Base-by-base conservation (phyloP, 148 eudicot species). In the Selenicereus undatus region DNA sequence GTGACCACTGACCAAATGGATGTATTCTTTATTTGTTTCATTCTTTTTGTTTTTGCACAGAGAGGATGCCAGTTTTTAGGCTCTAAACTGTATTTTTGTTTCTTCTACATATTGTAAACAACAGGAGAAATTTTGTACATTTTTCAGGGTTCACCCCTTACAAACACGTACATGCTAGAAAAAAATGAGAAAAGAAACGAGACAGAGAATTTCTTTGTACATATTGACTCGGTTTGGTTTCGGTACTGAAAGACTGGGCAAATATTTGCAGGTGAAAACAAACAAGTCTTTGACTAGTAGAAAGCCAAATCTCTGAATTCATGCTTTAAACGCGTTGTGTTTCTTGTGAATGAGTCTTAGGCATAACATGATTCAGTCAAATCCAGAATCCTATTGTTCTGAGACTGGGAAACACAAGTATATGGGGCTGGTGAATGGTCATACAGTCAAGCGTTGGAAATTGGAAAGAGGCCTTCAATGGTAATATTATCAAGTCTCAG, bases 81-180 rank as follows among this genome's bases (percentile, higher is more conserved):
- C 71, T 24, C 27, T 13, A 8, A 11, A 11, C 71, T 66, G 71
- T 66, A 66, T 66, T 26, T 66, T 32, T 3, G 43, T 7, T 39
- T 39, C 10, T 66, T 66, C 35, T 66, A 66, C 68, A n/a, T n/a
- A 62, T n/a, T 62, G 68, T 62, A 62, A 48, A 48, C 21, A n/a
- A 56, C 62, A 18, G 22, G 20, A 26, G 8, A 64, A 64, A n/a
- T 13, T 64, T 64, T 64, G 68, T 64, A 64, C 68, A 64, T 64
- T 22, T 64, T 64, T 64, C 65, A 64, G 68, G 68, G 68, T 62
- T 62, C 68, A n/a, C 22, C 68, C 68, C 27, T 62, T 62, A 62
- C 27, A 36, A 36, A 4, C 4, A 62, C 9, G 21, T 27, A 65
- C 71, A 65, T 32, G 16, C 13, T 8, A 10, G 29, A 64, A 24